Percentiles rank a stretch among this genome's conserved stretches.
phyloP scores from a whole-genome alignment of 2,329 filamentous ascomycete genomes.

The Stenocarpella maydis region DNA sequence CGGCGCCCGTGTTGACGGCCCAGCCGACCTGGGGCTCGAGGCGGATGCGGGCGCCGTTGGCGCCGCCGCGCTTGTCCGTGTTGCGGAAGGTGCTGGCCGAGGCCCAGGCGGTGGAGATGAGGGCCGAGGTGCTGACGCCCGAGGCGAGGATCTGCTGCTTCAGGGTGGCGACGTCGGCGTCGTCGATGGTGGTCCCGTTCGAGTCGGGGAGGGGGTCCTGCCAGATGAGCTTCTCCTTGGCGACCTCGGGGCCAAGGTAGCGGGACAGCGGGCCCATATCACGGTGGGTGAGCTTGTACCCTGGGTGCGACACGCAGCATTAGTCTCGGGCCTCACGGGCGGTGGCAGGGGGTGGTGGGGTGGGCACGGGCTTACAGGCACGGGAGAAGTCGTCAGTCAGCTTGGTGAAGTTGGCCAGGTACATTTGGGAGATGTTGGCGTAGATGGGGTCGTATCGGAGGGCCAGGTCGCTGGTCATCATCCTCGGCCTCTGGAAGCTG shows the following conservation, averaged over 20 bases:
- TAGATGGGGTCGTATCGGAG: constrained; percentile 73
- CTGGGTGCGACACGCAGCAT: neutral
- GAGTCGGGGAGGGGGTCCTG: constrained; percentile 72
- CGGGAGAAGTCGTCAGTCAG: constrained; percentile 72
- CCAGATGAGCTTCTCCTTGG: constrained; percentile 71
- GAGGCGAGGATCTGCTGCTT: constrained; percentile 71
- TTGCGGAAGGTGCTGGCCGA: constrained; percentile 74
- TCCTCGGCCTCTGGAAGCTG: constrained; percentile 74
- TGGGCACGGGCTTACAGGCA: constrained; percentile 58
- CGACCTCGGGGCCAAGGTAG: constrained; percentile 76
- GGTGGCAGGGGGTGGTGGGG: too few species aligned
- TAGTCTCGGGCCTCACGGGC: neutral
- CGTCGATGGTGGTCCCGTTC: constrained; percentile 63
- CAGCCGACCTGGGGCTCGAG: constrained; percentile 74
- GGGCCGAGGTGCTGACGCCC: constrained; percentile 63
- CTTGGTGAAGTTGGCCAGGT: constrained; percentile 71
- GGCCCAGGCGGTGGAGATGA: constrained; percentile 72
- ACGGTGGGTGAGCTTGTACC: constrained; percentile 78
- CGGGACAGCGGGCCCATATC: constrained; percentile 74
- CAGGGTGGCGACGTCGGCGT: constrained; percentile 64
- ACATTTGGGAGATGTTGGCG: constrained; percentile 74
- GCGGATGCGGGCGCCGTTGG: constrained; percentile 78
- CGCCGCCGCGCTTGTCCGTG: constrained; percentile 79
- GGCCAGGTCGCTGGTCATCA: constrained; percentile 77
- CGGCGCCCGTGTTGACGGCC: constrained; percentile 78